Base-by-base conservation (phyloP, 257 asterid species). In the Mitragyna speciosa region DNA sequence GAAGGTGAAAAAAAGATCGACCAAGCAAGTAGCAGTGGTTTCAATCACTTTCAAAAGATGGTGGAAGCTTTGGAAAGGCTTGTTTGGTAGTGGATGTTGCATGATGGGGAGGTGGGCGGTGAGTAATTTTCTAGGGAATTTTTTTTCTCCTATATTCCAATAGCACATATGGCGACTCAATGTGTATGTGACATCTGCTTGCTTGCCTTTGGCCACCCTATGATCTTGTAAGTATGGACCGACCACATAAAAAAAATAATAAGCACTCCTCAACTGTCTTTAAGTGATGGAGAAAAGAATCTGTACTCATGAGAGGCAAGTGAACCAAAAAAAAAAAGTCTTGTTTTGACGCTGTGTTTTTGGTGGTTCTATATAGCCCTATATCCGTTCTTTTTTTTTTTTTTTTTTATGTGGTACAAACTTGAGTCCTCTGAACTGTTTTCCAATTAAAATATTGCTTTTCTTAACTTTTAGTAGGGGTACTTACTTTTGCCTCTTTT, bases 81-180 rank as follows among this genome's bases (percentile, higher is more conserved):
- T 76, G 82, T 51, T 81, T 71, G 68, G 28, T 78, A 78, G 87
- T 86, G 82, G 87, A 14, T 43, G 73, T 69, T 81, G 79, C 41
- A 61, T 76, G 87, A 82, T 79, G 70, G 81, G 85, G 77, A 77
- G 82, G 78, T 84, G 84, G 88, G 83, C 86, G 88, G 82, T 73
- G 83, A 28, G 12, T 51, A 48, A 70, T 81, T 67, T 72, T 78
- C 70, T 65, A 26, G 28, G 66, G 19, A 28, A 22, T 77, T 70
- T 1, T 51, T 31, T 30, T 11, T 47, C 15, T 12, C n/a, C 2
- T 66, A 66, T 31, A 31, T 16, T 66, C 47, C 26, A 67, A 17
- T 33, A 30, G 72, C 7, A 67, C 43, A 67, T 4, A 67, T 33
- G 72, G 72, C 72, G 5, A 31, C 72, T 67, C 2, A 64, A 59